Evolutionary conservation across 176 grass and related monocot species (phyloP).

Genomic region (Eremochloa ophiuroides): DNA sequence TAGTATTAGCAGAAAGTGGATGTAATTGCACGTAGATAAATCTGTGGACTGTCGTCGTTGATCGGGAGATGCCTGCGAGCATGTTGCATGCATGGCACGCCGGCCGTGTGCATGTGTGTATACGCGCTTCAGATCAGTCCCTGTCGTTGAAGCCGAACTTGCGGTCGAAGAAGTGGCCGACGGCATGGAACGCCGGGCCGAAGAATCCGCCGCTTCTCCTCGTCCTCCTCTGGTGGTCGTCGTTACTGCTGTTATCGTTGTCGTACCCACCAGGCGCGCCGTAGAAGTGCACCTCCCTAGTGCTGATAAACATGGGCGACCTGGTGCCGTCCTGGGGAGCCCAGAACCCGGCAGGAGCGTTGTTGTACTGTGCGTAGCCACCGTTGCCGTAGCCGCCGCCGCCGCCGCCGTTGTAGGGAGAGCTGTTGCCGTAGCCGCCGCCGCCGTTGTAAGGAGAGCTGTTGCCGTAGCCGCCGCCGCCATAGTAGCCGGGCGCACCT

Average conservation of each 20-base stretch:
- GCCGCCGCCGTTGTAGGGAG: background rate
- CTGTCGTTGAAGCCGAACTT: slow-evolving; percentile 12
- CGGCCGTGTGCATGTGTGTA: no score
- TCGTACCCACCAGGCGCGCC: background rate
- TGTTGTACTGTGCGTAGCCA: background rate
- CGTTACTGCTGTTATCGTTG: background rate
- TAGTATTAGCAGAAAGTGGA: no score
- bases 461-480: background rate
- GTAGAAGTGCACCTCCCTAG: slow-evolving; percentile 33
- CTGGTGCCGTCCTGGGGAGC: background rate
- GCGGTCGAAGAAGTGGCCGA: slow-evolving; percentile 44
- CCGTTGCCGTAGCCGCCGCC: background rate
- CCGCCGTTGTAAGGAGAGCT: background rate
- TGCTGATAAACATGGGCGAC: slow-evolving; percentile 34
- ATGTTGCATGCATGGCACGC: background rate
- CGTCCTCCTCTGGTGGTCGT: background rate
- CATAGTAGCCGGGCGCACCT: background rate
- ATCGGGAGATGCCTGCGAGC: background rate
- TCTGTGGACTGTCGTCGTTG: background rate
- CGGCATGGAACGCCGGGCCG: slow-evolving; percentile 23
- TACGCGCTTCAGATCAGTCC: slow-evolving; percentile 20
- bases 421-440: background rate
- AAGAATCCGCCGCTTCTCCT: slow-evolving; percentile 35
- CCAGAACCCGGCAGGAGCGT: background rate
- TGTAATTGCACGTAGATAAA: background rate